These are phyloP conservation scores for Lolium perenne DNA, from an alignment of 176 grass and related monocot species.

Conservation along the genomic window DNA sequence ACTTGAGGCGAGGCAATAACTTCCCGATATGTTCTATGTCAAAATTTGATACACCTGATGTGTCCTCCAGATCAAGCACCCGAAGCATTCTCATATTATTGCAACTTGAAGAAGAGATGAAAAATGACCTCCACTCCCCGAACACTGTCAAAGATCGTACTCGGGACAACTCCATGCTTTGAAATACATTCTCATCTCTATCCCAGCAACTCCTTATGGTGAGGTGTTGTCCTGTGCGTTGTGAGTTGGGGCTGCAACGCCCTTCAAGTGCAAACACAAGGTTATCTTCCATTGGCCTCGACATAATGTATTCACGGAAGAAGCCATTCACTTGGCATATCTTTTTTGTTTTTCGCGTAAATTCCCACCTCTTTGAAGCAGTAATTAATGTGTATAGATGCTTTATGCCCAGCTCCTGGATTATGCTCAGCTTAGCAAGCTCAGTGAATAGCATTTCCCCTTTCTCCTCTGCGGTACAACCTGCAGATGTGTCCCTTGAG, in stretches of 20 bases:
- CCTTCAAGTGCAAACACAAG: neutral
- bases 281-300: neutral
- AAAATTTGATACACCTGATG: neutral
- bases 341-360: no score
- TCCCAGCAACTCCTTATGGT: no score
- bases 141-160: constrained; percentile 20
- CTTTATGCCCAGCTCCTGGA: no score
- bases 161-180: neutral
- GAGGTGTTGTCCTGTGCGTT: no score
- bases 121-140: neutral
- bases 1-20: constrained; percentile 23
- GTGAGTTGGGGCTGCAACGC: neutral
- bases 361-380: no score
- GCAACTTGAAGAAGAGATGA: no score
- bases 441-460: no score
- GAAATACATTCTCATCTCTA: no score
- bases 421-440: no score
- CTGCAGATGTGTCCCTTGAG: no score
- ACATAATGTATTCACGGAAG: constrained; percentile 7
- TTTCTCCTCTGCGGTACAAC: no score
- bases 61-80: constrained; percentile 46
- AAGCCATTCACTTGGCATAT: constrained; percentile 24
- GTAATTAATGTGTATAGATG: no score
- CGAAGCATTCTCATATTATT: constrained; percentile 27
- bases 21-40: neutral